Evolutionary conservation across 495 filamentous ascomycete species (phyloP).

Genomic region (Trichocladium antarcticum): DNA sequence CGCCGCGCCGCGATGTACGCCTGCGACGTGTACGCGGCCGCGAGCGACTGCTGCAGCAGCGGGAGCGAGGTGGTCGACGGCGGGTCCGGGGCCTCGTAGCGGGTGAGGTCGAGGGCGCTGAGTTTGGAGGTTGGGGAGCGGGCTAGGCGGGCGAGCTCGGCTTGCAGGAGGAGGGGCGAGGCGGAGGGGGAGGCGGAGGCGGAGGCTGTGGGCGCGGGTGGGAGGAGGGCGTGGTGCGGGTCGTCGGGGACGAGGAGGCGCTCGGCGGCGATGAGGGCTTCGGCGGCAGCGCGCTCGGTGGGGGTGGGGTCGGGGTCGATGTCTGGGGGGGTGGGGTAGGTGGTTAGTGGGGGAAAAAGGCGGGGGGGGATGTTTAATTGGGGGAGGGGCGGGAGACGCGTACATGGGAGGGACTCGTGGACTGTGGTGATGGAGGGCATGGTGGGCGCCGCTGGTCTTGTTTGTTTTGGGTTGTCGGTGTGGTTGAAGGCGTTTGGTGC

Average conservation of each 20-base stretch:
- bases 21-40: conserved; percentile 50
- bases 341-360: conserved; percentile 9
- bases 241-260: conserved; percentile 36
- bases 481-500: too few relatives aligned
- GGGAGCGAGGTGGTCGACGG: conserved; percentile 8
- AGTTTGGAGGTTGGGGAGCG: conserved; percentile 31
- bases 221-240: conserved; percentile 35
- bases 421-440: conserved; percentile 62
- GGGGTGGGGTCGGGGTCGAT: conserved; percentile 58
- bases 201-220: conserved; percentile 22
- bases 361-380: neutral
- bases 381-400: conserved; percentile 5
- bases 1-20: conserved; percentile 55
- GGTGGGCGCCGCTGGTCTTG: conserved; percentile 9
- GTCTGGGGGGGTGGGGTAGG: conserved; percentile 38
- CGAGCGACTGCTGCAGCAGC: conserved; percentile 14
- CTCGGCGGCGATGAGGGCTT: conserved; percentile 55
- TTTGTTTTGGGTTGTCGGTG: neutral
- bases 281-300: conserved; percentile 44
- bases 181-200: conserved; percentile 30
- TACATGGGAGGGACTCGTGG: conserved; percentile 83
- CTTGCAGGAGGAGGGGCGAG: conserved; percentile 49
- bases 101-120: conserved; percentile 60
- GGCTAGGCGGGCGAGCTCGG: conserved; percentile 43
- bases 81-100: conserved; percentile 58